Conservation (phyloP, 1,284 basidiomycete genomes). For the Leccinum pachyderme region DNA sequence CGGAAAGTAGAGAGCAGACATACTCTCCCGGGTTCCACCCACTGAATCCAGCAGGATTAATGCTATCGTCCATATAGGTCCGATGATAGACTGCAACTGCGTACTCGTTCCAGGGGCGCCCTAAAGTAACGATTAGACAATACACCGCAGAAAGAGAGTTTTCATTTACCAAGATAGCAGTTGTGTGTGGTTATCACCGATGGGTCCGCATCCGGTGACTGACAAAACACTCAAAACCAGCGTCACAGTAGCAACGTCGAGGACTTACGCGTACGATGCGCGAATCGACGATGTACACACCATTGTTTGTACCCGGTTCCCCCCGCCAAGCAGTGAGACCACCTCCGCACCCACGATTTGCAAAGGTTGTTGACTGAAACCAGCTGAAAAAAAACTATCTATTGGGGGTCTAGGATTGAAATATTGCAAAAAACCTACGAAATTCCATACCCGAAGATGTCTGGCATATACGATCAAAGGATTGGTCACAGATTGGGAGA, state of each 20-base stretch:
- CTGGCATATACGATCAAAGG: conserved; percentile 30
- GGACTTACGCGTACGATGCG: conserved; percentile 54
- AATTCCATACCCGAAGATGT: conserved; percentile 56
- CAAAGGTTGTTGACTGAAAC: conserved; percentile 59
- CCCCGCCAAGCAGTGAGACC: conserved; percentile 64
- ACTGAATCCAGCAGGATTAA: conserved; percentile 50
- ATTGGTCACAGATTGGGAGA: conserved; percentile 11
- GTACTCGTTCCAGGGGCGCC: conserved; percentile 63
- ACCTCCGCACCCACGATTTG: conserved; percentile 62
- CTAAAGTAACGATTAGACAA: conserved; percentile 26
- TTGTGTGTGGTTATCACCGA: conserved; percentile 43
- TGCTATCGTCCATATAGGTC: conserved; percentile 60
- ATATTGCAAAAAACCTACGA: conserved; percentile 39
- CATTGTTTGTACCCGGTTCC: conserved; percentile 40
- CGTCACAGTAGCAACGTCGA: conserved; percentile 48
- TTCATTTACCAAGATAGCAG: conserved; percentile 49
- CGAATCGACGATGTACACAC: conserved; percentile 60
- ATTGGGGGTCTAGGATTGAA: conserved; percentile 22
- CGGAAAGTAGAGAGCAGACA: neutral
- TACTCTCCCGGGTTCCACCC: conserved; percentile 33
- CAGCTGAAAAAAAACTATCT: conserved; percentile 38
- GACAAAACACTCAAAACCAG: conserved; percentile 16
- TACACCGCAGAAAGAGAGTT: neutral
- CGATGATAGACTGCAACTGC: conserved; percentile 53
- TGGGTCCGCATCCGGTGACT: conserved; percentile 62